A percentile compares a stretch with the other conserved stretches of the same genome.
These are phyloP conservation scores for Lipomyces orientalis DNA, from an alignment of 805 yeast species.

Conservation along the genomic window DNA sequence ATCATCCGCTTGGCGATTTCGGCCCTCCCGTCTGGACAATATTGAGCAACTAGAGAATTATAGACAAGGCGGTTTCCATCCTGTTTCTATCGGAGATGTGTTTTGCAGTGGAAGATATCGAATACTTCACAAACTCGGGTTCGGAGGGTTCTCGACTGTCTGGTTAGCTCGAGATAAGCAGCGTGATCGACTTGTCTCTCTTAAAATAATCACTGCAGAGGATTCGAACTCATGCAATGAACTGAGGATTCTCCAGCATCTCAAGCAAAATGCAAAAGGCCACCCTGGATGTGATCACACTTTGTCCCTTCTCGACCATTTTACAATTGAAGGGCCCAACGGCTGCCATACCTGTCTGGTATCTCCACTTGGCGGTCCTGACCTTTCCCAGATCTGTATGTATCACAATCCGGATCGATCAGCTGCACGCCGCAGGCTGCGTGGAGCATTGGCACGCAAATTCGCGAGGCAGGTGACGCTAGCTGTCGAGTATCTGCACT, in stretches of 20 bases:
- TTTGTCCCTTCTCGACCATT: not conserved
- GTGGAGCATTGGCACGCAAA: not conserved
- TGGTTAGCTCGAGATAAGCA: conserved; percentile 5
- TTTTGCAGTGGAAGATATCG: conserved; percentile 4
- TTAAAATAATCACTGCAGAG: not conserved
- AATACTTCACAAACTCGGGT: conserved; percentile 6
- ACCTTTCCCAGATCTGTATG: not conserved
- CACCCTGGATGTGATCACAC: not conserved
- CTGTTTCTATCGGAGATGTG: not conserved
- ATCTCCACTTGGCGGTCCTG: not conserved
- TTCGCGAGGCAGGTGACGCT: conserved; percentile 1
- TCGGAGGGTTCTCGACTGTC: conserved; percentile 10
- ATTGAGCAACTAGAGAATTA: conserved; percentile 6
- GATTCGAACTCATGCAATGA: not conserved
- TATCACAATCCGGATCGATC: not conserved
- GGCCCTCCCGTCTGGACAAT: not conserved
- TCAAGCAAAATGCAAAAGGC: not conserved
- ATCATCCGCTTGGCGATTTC: not conserved
- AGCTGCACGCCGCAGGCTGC: not conserved
- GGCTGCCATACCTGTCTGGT: not conserved
- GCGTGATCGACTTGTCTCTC: conserved; percentile 2
- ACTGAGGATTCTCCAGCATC: conserved; percentile 4
- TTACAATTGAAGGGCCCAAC: conserved; percentile 3
- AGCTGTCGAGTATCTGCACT: not conserved
- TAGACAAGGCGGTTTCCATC: not conserved